Evolutionary conservation across 1,284 basidiomycete species (phyloP).

Genomic region (Ganoderma sp.): DNA sequence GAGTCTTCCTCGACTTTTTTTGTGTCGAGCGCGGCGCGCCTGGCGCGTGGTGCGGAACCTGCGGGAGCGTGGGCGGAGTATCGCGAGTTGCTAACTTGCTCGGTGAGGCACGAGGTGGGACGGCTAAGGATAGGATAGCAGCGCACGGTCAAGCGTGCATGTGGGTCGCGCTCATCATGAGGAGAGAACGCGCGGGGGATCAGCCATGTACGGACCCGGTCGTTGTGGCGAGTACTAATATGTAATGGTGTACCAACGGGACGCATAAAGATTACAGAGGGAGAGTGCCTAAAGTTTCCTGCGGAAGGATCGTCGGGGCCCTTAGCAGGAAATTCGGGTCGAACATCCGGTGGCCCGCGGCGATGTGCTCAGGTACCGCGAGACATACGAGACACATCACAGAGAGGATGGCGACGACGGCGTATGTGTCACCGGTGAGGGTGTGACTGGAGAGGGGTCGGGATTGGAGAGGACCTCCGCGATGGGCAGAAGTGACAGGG

Average conservation of each 20-base stretch:
- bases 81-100: not conserved
- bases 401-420: conserved; percentile 6
- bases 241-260: conserved; percentile 10
- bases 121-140: not conserved
- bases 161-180: conserved; percentile 4
- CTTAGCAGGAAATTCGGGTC: conserved; percentile 15
- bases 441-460: conserved; percentile 4
- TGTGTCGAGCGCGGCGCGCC: not conserved
- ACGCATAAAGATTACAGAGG: conserved; percentile 8
- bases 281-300: conserved; percentile 6
- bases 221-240: conserved; percentile 3
- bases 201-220: conserved; percentile 5
- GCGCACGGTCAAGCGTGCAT: not conserved
- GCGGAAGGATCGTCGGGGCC: conserved; percentile 19
- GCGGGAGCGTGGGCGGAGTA: not conserved
- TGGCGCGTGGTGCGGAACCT: not conserved
- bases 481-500: conserved; percentile 5
- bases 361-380: conserved; percentile 13
- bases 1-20: not conserved
- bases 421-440: not conserved
- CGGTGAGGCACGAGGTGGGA: not conserved
- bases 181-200: conserved; percentile 9
- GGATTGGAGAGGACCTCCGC: conserved; percentile 7
- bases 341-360: conserved; percentile 14
- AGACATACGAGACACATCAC: conserved; percentile 4